Evolutionary conservation across 148 eudicot genomes (phyloP).

Genomic region (Mesembryanthemum crystallinum): DNA sequence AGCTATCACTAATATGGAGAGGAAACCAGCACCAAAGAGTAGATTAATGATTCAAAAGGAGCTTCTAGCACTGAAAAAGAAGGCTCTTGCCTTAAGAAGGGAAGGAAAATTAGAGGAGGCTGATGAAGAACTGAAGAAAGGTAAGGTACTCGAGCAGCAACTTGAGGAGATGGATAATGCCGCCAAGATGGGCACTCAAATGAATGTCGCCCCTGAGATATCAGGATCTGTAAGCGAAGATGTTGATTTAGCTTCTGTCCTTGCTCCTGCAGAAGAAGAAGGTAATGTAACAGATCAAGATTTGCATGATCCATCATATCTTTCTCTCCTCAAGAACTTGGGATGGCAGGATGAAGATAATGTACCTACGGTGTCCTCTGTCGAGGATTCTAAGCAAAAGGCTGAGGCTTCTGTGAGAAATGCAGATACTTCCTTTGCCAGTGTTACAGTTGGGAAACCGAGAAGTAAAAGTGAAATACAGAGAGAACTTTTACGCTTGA

Average conservation of each 20-base stretch:
- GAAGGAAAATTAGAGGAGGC: constrained; percentile 86
- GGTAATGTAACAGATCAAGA: constrained; percentile 82
- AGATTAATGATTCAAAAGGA: constrained; percentile 72
- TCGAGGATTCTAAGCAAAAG: constrained; percentile 26
- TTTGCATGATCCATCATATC: constrained; percentile 76
- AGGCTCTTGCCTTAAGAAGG: constrained; percentile 76
- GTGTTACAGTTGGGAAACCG: constrained; percentile 23
- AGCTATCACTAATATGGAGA: constrained; percentile 16
- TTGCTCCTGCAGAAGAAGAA: constrained; percentile 45
- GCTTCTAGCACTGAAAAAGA: constrained; percentile 79
- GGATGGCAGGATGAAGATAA: constrained; percentile 86
- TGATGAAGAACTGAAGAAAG: constrained; percentile 78
- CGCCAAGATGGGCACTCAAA: constrained; percentile 30
- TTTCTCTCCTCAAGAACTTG: constrained; percentile 61
- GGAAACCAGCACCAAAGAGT: constrained; percentile 55
- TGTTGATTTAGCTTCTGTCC: constrained; percentile 31
- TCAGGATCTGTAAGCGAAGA: constrained; percentile 17
- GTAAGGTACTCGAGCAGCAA: constrained; percentile 78
- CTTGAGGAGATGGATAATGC: constrained; percentile 73
- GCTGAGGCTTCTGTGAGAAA: constrained; percentile 12
- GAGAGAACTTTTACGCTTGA: constrained; percentile 72
- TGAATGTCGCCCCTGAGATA: constrained; percentile 21
- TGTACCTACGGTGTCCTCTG: constrained; percentile 22
- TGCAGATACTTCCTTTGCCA: constrained; percentile 17
- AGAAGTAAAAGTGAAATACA: constrained; percentile 76